Conservation (phyloP, 306 rosid genomes). For the Urtica urens region DNA sequence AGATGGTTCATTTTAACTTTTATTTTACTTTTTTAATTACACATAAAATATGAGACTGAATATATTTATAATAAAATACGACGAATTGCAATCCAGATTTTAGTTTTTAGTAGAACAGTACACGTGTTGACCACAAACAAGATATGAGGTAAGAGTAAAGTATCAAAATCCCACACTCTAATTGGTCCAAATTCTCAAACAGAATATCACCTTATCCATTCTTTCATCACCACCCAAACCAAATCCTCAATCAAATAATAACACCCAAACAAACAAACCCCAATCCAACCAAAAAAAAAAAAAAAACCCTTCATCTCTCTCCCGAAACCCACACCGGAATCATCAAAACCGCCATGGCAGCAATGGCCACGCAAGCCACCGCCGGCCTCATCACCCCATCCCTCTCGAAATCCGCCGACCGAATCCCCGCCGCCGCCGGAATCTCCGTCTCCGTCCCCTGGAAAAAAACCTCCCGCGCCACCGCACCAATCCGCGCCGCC, state of each 20-base stretch:
- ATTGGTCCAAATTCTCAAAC: conserved; percentile 54
- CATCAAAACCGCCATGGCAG: neutral
- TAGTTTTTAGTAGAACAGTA: no score
- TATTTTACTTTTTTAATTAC: neutral
- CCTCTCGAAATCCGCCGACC: conserved; percentile 29
- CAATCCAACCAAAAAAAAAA: neutral
- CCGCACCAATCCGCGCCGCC: conserved; percentile 30
- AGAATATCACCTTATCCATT: conserved; percentile 57
- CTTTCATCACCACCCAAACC: conserved; percentile 24
- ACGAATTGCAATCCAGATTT: no score
- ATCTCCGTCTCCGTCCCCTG: conserved; percentile 34
- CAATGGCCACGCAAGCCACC: conserved; percentile 78
- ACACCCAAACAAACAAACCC: neutral
- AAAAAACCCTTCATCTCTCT: neutral
- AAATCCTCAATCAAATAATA: conserved; percentile 21
- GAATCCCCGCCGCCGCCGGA: no score
- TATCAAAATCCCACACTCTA: conserved; percentile 35
- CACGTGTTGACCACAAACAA: no score
- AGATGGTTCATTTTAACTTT: no score
- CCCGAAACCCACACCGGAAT: neutral
- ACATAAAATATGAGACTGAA: no score
- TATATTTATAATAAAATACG: no score
- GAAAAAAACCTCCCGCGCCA: conserved; percentile 50
- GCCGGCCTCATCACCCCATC: conserved; percentile 51
- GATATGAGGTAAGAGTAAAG: conserved; percentile 15